These are phyloP conservation scores for Thalassiosira oceanica DNA, from an alignment of 352 stramenopile species.

Conservation along the genomic window DNA sequence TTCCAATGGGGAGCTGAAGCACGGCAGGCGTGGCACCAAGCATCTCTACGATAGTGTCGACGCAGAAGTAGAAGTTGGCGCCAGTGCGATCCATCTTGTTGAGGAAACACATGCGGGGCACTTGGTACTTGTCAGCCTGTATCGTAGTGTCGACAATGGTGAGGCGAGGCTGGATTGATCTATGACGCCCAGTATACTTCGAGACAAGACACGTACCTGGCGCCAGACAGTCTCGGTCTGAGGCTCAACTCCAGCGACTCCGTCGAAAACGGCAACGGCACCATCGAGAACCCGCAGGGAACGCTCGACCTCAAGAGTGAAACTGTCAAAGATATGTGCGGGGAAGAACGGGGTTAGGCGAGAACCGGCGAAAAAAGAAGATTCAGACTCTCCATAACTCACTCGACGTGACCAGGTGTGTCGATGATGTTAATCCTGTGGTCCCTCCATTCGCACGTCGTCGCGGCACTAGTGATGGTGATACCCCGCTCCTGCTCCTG, in stretches of 20 bases:
- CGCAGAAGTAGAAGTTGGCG: slow-evolving; percentile 89
- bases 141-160: too few relatives aligned
- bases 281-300: slow-evolving; percentile 95
- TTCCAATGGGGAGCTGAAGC: slow-evolving; percentile 86
- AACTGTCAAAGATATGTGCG: too few relatives aligned
- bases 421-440: slow-evolving; percentile 97
- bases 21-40: slow-evolving; percentile 81
- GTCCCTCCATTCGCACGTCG: slow-evolving; percentile 92
- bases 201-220: too few relatives aligned
- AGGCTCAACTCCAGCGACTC: slow-evolving; percentile 94
- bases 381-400: too few relatives aligned
- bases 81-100: slow-evolving; percentile 97
- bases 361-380: too few relatives aligned
- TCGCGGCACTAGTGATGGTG: slow-evolving; percentile 96
- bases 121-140: slow-evolving; percentile 87
- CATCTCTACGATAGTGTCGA: slow-evolving; percentile 84
- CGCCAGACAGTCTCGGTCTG: slow-evolving; percentile 89
- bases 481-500: slow-evolving; percentile 94
- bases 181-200: too few relatives aligned
- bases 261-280: slow-evolving; percentile 94
- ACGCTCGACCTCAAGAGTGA: slow-evolving; percentile 97
- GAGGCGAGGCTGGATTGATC: too few relatives aligned
- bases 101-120: slow-evolving; percentile 93
- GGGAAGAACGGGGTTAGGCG: too few relatives aligned
- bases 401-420: slow-evolving; percentile 96